Evolutionary conservation across 1,284 basidiomycete genomes (phyloP).

Genomic region (Heterobasidion occidentale): DNA sequence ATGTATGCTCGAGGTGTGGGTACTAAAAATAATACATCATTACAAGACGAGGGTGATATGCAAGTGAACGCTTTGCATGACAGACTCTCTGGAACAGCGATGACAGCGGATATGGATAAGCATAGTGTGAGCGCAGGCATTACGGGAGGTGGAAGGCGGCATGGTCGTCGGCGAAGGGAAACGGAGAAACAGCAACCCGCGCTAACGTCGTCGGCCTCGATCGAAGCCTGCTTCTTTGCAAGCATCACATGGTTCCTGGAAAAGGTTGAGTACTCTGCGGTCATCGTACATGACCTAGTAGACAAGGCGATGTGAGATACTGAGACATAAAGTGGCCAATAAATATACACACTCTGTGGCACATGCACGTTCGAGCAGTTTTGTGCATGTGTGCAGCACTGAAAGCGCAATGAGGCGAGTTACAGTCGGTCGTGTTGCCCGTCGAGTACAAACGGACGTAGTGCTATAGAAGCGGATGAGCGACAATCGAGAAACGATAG

Average conservation of each 20-base stretch:
- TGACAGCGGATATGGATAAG: not conserved
- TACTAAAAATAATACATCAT: not conserved
- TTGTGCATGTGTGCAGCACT: conserved; percentile 38
- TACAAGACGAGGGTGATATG: not conserved
- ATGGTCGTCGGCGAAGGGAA: conserved; percentile 1
- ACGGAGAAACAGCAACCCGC: not conserved
- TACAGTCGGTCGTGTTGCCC: conserved; percentile 36
- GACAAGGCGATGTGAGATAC: not conserved
- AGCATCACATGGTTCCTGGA: conserved; percentile 40
- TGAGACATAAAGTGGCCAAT: not conserved
- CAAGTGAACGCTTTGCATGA: not conserved
- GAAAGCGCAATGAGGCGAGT: conserved; percentile 29
- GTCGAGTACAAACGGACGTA: conserved; percentile 46
- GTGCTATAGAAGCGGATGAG: conserved; percentile 24
- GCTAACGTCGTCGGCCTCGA: conserved; percentile 14
- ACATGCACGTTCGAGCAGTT: conserved; percentile 28
- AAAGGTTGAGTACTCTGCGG: conserved; percentile 36
- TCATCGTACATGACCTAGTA: conserved; percentile 30
- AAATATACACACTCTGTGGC: conserved; percentile 18
- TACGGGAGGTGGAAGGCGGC: not conserved
- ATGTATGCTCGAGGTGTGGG: too few species aligned
- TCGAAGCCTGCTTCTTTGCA: conserved; percentile 30
- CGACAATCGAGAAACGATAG: too few species aligned
- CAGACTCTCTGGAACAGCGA: not conserved
- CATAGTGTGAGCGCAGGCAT: not conserved